Percentiles rank a stretch among this genome's conserved stretches.
Conservation (phyloP, 164 flowering plant genomes). For the Kalanchoe fedtschenkoi region DNA sequence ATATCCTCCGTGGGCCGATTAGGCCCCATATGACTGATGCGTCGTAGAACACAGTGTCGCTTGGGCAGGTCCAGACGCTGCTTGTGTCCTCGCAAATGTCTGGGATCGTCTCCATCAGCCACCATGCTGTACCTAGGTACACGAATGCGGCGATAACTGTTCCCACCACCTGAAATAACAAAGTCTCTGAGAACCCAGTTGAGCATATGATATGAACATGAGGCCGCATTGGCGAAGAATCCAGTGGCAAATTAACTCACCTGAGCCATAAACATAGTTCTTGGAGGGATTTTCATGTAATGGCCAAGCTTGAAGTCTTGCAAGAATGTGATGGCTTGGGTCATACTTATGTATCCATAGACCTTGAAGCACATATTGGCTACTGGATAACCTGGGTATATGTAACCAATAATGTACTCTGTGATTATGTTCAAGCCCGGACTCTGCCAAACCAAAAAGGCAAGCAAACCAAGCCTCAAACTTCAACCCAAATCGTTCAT, state of each 20-base stretch:
- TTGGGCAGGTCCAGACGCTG: slow-evolving; percentile 77
- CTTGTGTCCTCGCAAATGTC: slow-evolving; percentile 39
- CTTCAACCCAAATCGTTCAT: too few species aligned
- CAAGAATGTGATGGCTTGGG: slow-evolving; percentile 67
- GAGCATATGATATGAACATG: too few species aligned
- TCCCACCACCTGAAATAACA: slow-evolving; percentile 41
- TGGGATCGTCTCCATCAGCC: slow-evolving; percentile 61
- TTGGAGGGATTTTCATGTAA: slow-evolving; percentile 93
- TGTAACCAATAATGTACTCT: slow-evolving; percentile 70
- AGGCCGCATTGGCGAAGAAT: not conserved
- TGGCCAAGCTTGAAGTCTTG: slow-evolving; percentile 95
- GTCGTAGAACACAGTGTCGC: slow-evolving; percentile 63
- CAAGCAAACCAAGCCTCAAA: not conserved
- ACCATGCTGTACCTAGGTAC: slow-evolving; percentile 77
- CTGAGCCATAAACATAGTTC: slow-evolving; percentile 90
- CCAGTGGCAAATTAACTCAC: slow-evolving; percentile 13
- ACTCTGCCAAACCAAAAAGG: slow-evolving; percentile 19
- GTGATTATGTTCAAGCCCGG: slow-evolving; percentile 74
- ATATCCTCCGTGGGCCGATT: slow-evolving; percentile 64
- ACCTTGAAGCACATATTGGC: slow-evolving; percentile 94
- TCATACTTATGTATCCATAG: slow-evolving; percentile 78
- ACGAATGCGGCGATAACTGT: slow-evolving; percentile 47
- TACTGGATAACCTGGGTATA: slow-evolving; percentile 74
- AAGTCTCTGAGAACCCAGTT: not conserved
- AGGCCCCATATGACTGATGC: slow-evolving; percentile 88